Evolutionary conservation across 768 basidiomycete species (phyloP).

Genomic region (Peribolospora baueri): DNA sequence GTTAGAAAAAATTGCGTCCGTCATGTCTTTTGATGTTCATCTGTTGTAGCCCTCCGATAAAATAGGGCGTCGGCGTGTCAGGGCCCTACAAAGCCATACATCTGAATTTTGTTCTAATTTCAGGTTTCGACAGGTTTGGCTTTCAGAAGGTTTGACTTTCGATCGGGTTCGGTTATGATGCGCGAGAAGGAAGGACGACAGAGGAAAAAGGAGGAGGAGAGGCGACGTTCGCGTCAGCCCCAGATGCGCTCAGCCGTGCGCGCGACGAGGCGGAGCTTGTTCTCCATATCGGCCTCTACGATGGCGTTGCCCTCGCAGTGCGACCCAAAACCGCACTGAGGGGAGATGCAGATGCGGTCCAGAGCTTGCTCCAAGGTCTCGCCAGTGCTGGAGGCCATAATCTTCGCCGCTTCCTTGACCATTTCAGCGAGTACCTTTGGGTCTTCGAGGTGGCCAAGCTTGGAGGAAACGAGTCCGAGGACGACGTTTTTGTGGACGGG

Average conservation of each 20-base stretch:
- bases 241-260: slow-evolving; percentile 19
- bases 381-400: slow-evolving; percentile 25
- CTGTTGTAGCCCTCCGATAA: no score
- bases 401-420: slow-evolving; percentile 31
- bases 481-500: slow-evolving; percentile 14
- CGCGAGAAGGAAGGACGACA: no score
- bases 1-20: no score
- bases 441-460: slow-evolving; percentile 27
- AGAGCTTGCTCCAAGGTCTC: slow-evolving; percentile 28
- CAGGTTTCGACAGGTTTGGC: no score
- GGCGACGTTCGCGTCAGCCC: background rate
- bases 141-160: no score
- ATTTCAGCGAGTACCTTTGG: slow-evolving; percentile 28
- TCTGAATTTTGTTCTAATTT: no score
- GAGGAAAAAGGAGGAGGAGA: no score
- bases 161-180: no score
- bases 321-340: slow-evolving; percentile 41
- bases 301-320: slow-evolving; percentile 36
- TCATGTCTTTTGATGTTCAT: no score
- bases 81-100: no score
- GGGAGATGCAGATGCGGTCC: slow-evolving; percentile 33
- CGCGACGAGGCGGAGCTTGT: slow-evolving; percentile 27
- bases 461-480: slow-evolving; percentile 15
- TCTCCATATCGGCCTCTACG: slow-evolving; percentile 28
- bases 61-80: no score